Base-by-base conservation (phyloP, 176 grass and related monocot genomes). In the Hordeum vulgare region DNA sequence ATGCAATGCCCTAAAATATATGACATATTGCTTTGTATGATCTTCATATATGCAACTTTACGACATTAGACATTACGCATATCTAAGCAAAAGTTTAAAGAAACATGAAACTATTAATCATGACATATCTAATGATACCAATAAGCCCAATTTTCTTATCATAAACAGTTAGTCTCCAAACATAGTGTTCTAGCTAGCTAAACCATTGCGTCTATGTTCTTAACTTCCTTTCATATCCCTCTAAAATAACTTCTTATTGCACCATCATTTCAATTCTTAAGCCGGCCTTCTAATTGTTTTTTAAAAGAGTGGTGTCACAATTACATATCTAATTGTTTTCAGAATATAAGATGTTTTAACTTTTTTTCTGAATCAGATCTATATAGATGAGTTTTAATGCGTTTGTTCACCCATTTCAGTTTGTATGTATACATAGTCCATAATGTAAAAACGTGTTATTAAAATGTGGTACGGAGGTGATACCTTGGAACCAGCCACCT, bases 401-500 rank as follows among this genome's bases (percentile, higher is more conserved):
- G 31, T 33, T 33, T 33, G 31, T 33, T 33, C 3, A 33, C 31
- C 4, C 31, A 33, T 33, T 33, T 33, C 31, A 33, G 31, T 33
- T 33, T 4, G 31, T 33, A 33, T 31, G 3, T 31, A 31, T 33
- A 4, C n/a, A n/a, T 4, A 33, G 31, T 33, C 3, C 31, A 33
- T 4, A 33, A 3, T 33, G 31, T 33, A 33, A 33, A 33, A 33
- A 33, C 34, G 34, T 35, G 5, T 35, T 6, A 35, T 35, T 6
- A 35, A 35, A 3, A 35, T 35, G 34, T 35, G 34, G 34, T 6
- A 35, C 7, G 34, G 34, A 35, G 34, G 34, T 35, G 34, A 4
- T 35, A 93, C 86, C 89, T 83, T 60, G 71, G 7, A 86, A 69
- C 85, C 87, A 92, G 56, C 60, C 71, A 11, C 82, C 80, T 2